These are phyloP conservation scores for Mesotaenium endlicherianum DNA, from an alignment of 139 green algal species.

Conservation along the genomic window DNA sequence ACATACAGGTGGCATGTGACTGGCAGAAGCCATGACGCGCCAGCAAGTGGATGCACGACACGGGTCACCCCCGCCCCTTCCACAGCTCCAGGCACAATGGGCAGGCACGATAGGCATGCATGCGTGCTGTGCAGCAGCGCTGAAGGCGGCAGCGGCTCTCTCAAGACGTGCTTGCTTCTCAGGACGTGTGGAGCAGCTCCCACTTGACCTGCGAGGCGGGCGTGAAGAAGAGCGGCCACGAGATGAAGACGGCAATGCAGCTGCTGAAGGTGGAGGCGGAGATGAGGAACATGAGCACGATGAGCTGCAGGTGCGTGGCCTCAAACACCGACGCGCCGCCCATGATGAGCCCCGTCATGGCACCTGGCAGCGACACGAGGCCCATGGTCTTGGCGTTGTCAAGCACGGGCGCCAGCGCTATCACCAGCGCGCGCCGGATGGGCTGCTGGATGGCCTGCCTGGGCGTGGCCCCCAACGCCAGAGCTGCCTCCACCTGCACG, in stretches of 20 bases:
- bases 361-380: conserved; percentile 23
- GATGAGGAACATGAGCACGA: conserved; percentile 27
- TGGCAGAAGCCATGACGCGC: no score
- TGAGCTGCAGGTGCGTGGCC: conserved; percentile 22
- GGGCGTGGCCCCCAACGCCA: conserved; percentile 28
- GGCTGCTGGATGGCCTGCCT: conserved; percentile 5
- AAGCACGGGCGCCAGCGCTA: conserved; percentile 10
- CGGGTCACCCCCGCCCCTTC: no score
- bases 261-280: background rate
- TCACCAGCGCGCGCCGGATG: background rate
- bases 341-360: no score
- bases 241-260: conserved; percentile 3
- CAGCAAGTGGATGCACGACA: no score
- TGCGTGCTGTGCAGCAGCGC: no score
- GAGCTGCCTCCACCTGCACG: no score
- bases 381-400: conserved; percentile 40
- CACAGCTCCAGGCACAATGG: background rate
- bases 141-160: no score
- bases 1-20: no score
- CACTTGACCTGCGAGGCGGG: conserved; percentile 17
- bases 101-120: no score
- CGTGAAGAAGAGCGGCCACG: conserved; percentile 29
- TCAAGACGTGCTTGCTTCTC: no score
- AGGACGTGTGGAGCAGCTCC: no score
- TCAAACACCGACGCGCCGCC: conserved; percentile 27